phyloP scores from a whole-genome alignment of 1,284 basidiomycete species.

The Hymenochaete sp. region DNA sequence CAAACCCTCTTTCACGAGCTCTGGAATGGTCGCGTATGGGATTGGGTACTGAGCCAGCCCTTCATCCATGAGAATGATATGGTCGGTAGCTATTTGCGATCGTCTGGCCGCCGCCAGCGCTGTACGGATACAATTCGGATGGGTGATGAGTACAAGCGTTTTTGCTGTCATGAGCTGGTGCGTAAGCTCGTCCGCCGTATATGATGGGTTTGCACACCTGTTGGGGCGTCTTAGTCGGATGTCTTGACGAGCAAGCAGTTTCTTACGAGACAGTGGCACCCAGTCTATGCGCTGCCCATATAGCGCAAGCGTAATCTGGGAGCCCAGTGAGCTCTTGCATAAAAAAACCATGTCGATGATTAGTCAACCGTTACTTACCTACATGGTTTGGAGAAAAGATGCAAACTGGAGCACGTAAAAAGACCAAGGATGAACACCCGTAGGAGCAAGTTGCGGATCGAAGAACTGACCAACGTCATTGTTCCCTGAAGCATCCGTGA shows the following conservation, averaged over 20 bases:
- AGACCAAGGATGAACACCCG: no score
- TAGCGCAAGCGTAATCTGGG: slow-evolving; percentile 62
- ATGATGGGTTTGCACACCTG: slow-evolving; percentile 60
- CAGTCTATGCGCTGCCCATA: slow-evolving; percentile 71
- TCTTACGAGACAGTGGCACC: slow-evolving; percentile 62
- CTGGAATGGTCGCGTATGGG: slow-evolving; percentile 36
- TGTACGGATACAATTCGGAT: slow-evolving; percentile 42
- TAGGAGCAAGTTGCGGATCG: no score
- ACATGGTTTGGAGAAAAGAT: slow-evolving; percentile 62
- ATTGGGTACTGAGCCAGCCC: slow-evolving; percentile 8
- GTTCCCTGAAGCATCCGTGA: slow-evolving; percentile 23
- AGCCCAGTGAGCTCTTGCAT: no score
- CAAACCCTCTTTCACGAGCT: slow-evolving; percentile 47
- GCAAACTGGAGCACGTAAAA: slow-evolving; percentile 46
- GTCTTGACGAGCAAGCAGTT: slow-evolving; percentile 1
- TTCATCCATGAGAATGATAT: slow-evolving; percentile 46
- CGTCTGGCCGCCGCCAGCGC: slow-evolving; percentile 43
- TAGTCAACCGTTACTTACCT: slow-evolving; percentile 32
- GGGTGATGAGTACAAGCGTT: slow-evolving; percentile 49
- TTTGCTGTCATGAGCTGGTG: slow-evolving; percentile 50
- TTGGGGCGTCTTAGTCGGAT: slow-evolving; percentile 23
- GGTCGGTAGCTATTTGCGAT: slow-evolving; percentile 44
- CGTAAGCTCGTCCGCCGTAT: slow-evolving; percentile 55
- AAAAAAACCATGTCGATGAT: slow-evolving; percentile 6
- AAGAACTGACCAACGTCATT: slow-evolving; percentile 41